Conservation (phyloP, 169 alveolate genomes). For the Cryptosporidium bovis region DNA sequence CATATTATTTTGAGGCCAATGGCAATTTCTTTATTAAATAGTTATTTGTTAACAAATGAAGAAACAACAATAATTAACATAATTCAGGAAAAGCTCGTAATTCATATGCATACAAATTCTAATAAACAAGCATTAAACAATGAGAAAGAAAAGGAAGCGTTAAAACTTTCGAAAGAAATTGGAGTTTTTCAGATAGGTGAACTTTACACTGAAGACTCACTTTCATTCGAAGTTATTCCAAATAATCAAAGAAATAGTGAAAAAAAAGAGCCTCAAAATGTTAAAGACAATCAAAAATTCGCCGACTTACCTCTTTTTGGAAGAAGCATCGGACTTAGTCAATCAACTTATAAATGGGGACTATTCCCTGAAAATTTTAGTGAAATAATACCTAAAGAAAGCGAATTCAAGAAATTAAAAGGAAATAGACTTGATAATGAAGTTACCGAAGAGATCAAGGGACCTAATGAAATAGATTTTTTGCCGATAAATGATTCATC, state of each 20-base stretch:
- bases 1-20: conserved; percentile 37
- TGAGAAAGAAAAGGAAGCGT: not conserved
- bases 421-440: conserved; percentile 44
- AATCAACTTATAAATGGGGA: conserved; percentile 46
- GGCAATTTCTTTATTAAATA: conserved; percentile 35
- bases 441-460: conserved; percentile 47
- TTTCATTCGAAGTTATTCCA: conserved; percentile 20
- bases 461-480: conserved; percentile 25
- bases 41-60: conserved; percentile 8
- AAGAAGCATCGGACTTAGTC: conserved; percentile 5
- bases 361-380: conserved; percentile 33
- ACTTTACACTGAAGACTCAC: conserved; percentile 36
- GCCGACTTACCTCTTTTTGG: conserved; percentile 23
- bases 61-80: conserved; percentile 34
- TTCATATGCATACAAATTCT: not conserved
- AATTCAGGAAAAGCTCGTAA: conserved; percentile 19
- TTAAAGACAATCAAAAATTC: conserved; percentile 7
- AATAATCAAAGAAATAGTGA: not conserved
- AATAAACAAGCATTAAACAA: too few relatives aligned
- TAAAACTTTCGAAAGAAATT: conserved; percentile 3
- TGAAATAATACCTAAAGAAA: conserved; percentile 41
- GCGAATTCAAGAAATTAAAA: conserved; percentile 15
- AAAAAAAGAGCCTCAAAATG: not conserved
- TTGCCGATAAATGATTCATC: conserved; percentile 22
- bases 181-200: conserved; percentile 38